Base-by-base conservation (phyloP, 2,329 filamentous ascomycete species). In the Penicillium frequentans region DNA sequence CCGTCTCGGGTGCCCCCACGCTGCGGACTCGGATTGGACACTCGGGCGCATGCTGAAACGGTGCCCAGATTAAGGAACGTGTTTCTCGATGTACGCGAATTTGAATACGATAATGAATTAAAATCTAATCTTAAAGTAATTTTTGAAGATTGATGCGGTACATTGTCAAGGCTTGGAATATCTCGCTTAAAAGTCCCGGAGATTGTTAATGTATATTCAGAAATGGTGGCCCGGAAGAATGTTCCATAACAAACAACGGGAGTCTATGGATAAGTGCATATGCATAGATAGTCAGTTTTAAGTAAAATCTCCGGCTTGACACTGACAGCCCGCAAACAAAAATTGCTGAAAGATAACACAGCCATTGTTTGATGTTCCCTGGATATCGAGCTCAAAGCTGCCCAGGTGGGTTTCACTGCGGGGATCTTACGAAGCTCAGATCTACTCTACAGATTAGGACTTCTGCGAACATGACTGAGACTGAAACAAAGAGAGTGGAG, bases 41-140 rank as follows among this genome's bases (percentile, higher is more conserved):
- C 26, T 47, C 8, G n/a, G 35, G 55, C 58, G 55, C 52, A 62
- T 62, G 16, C 49, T 66, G 64, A 66, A 66, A 66, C 64, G 19
- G 16, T 31, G 46, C 46, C 46, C 13, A 49, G 46, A 26, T 37
- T 37, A 49, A 37, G 46, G 45, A 48, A 48, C 27, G 45, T 48
- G 45, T n/a, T 48, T 35, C 24, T 19, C 21, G 13, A 46, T 45
- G 23, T 29, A 16, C 43, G 23, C 10, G 21, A 23, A 46, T 46
- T 9, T 46, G 21, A 14, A 27, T 19, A 26, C 43, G 16, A 26
- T 14, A 16, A 33, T 33, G 5, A 14, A 5, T 33, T 2, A 6
- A 31, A 31, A 33, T 33, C 31, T 33, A 33, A 33, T 33, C 11
- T 33, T 33, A 33, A 33, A 33, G 13, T 33, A 6, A 16, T 5